Base-by-base conservation (phyloP, 495 filamentous ascomycete species). In the Venustampulla echinocandica region DNA sequence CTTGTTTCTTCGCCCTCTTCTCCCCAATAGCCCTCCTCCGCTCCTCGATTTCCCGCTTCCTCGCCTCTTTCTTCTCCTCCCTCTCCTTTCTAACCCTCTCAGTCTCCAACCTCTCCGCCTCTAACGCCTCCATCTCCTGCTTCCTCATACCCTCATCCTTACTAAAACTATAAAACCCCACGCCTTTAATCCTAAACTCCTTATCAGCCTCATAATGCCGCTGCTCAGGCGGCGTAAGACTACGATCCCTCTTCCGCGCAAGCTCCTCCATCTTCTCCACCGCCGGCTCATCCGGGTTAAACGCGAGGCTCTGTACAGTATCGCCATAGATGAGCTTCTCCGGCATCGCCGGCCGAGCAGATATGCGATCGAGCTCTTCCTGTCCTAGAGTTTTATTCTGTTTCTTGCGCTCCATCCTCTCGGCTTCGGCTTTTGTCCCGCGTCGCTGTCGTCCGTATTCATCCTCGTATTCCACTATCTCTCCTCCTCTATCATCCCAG, bases 81-180 rank as follows among this genome's bases (percentile, higher is more conserved):
- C 72, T 66, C 58, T 76, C 80, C 45, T 62, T 58, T 46, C 82
- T 66, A 59, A 70, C 66, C 53, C 64, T 62, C 65, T 85, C 78
- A 44, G 92, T 98, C 58, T 75, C 73, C 49, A 58, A 55, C 43
- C 92, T 66, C 69, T 84, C 79, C 46, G 54, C 62, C 55, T 74
- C 71, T 48, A 98, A 61, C 38, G 69, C 74, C 61, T 74, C 72
- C 87, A 97, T 95, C 74, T 97, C 82, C 61, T 60, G 59, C 51
- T 65, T 64, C 44, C 92, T 67, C 44, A 66, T 66, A 42, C 66
- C 77, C 57, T 76, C 77, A 61, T 95, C 82, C 50, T 65, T 70
- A 20, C 80, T 84, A 59, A 98, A 97, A 24, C 74, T 73, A 61
- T 89, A 96, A 61, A 95, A 98, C 0, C 88, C 93, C 5, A 84